phyloP scores from a whole-genome alignment of 2,329 filamentous ascomycete genomes.

The Thelonectria discophora region DNA sequence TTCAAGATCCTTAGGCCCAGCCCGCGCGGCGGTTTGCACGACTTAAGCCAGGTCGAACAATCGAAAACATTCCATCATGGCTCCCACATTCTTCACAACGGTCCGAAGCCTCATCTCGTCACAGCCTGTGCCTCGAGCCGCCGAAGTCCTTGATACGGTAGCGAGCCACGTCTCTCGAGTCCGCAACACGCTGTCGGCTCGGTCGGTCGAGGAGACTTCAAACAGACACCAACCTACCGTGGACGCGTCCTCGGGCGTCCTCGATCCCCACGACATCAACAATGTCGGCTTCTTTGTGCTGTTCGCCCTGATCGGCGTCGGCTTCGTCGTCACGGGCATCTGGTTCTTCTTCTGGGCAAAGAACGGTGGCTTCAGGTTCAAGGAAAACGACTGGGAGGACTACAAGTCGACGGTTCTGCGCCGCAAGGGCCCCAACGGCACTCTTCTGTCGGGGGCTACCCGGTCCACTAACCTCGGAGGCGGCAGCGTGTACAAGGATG shows the following conservation, averaged over 20 bases:
- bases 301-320: constrained; percentile 83
- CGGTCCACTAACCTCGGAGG: constrained; percentile 86
- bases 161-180: constrained; percentile 55
- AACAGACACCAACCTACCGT: constrained; percentile 40
- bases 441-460: constrained; percentile 83
- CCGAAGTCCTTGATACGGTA: constrained; percentile 41
- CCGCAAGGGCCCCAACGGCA: constrained; percentile 88
- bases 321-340: constrained; percentile 77
- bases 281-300: constrained; percentile 81
- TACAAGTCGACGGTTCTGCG: constrained; percentile 96
- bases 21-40: constrained; percentile 20
- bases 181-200: constrained; percentile 53
- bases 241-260: constrained; percentile 58
- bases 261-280: constrained; percentile 66
- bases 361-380: constrained; percentile 92
- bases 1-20: constrained; percentile 40
- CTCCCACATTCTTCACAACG: constrained; percentile 50
- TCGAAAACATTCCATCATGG: constrained; percentile 45
- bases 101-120: constrained; percentile 45
- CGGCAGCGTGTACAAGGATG: constrained; percentile 82
- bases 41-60: too few species aligned
- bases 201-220: constrained; percentile 42
- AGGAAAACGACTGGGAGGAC: constrained; percentile 91
- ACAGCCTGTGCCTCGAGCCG: constrained; percentile 27
- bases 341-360: constrained; percentile 99